A percentile compares a stretch with the other conserved stretches of the same genome.
Evolutionary conservation across 305 asterid genomes (phyloP).

Genomic region (Fraxinus xanthoxyloides): DNA sequence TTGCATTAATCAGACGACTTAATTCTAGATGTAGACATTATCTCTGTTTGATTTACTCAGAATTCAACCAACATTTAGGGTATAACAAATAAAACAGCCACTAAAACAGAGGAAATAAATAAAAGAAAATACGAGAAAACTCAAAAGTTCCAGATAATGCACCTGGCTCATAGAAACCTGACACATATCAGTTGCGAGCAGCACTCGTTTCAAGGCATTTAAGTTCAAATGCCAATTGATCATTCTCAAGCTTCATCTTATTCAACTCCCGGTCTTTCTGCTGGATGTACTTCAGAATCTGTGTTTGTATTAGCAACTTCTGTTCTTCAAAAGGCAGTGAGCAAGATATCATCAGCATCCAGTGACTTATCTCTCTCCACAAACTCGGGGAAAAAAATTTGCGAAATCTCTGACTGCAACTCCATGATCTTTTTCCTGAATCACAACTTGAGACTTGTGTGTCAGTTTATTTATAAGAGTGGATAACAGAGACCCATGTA

Average conservation of each 20-base stretch:
- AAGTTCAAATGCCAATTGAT: conserved; percentile 28
- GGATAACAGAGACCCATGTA: background rate
- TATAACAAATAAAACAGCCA: background rate
- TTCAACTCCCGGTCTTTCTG: conserved; percentile 19
- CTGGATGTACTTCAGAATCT: background rate
- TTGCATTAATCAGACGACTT: background rate
- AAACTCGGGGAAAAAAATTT: background rate
- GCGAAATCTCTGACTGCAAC: background rate
- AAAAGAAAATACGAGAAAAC: background rate
- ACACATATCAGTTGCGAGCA: background rate
- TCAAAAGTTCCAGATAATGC: background rate
- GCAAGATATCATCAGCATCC: background rate
- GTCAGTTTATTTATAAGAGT: conserved; percentile 26
- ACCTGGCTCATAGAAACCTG: background rate
- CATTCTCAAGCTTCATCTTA: conserved; percentile 41
- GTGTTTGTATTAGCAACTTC: conserved; percentile 33
- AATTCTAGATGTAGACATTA: background rate
- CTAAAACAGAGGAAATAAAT: background rate
- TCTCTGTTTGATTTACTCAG: background rate
- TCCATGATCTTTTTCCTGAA: conserved; percentile 19
- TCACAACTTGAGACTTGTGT: background rate
- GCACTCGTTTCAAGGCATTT: conserved; percentile 17
- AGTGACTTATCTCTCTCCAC: conserved; percentile 13
- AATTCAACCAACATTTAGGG: background rate
- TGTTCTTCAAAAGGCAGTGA: conserved; percentile 26